Base-by-base conservation (phyloP, 2,329 filamentous ascomycete species). In the Atkinsonella texensis region DNA sequence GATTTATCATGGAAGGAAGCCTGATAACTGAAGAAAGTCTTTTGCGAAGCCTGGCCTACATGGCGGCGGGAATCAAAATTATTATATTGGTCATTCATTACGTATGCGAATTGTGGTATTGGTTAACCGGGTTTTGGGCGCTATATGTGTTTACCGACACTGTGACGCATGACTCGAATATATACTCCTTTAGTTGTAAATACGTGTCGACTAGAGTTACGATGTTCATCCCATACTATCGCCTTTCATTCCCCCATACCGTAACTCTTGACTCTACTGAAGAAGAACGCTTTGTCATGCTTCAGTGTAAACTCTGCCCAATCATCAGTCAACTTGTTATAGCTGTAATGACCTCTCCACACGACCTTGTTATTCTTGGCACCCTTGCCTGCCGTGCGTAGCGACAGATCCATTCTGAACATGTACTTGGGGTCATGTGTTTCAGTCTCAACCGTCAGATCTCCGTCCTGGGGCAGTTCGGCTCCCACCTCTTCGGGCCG, bases 271-370 rank as follows among this genome's bases (percentile, higher is more conserved):
- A 86, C 82, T 12, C 82, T 71, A 60, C 81, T 85, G 58, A 84
- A 86, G 62, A 83, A 80, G 61, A 79, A 85, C 0, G 81, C 74
- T 65, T 81, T 83, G 52, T 82, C 74, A 57, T 84, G 79, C 64
- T 75, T 77, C 40, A 82, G 66, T 13, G 69, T 66, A 67, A 97
- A 97, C 68, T 87, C 85, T 4, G 76, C 87, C 86, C 87, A 93
- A 67, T 96, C 90, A 64, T 95, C 89, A 8, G 89, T 95, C 61
- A 95, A 67, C 58, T 80, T 79, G 64, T 97, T 95, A 64, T 94
- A 91, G 70, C 84, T 91, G 80, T 88, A 95, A 64, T 90, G 96
- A 1, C 86, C 85, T 60, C 85, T 85, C 91, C 93, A 98, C 0
- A 74, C 71, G 48, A 98, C 69, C 68, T 94, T 95, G 55, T 91